A percentile compares a stretch with the other conserved stretches of the same genome.
These are phyloP conservation scores for Diutina mesorugosa DNA, from an alignment of 1,139 yeast species.

Conservation along the genomic window DNA sequence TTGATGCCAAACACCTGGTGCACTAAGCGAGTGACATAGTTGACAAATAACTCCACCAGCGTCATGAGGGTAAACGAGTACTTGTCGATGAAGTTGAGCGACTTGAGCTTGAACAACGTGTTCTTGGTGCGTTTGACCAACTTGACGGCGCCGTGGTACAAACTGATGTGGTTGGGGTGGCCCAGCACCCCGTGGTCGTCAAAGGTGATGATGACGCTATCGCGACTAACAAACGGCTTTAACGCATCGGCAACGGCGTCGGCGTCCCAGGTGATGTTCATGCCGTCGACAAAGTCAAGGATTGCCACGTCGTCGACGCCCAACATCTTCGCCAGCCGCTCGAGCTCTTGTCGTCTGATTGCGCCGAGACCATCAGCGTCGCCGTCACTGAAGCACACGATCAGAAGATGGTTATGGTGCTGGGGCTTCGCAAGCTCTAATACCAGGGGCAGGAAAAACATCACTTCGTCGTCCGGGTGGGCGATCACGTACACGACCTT, in stretches of 20 bases:
- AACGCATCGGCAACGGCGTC: slow-evolving; percentile 22
- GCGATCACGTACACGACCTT: slow-evolving; percentile 39
- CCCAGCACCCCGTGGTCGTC: slow-evolving; percentile 73
- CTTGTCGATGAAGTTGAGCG: slow-evolving; percentile 36
- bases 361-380: slow-evolving; percentile 59
- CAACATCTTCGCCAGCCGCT: slow-evolving; percentile 40
- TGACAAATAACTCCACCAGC: slow-evolving; percentile 28
- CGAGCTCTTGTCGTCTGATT: slow-evolving; percentile 46
- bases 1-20: slow-evolving; percentile 22
- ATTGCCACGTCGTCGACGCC: slow-evolving; percentile 41
- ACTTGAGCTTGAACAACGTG: slow-evolving; percentile 20
- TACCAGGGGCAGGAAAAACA: slow-evolving; percentile 87
- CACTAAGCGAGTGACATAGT: slow-evolving; percentile 17
- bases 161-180: slow-evolving; percentile 75
- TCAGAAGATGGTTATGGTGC: slow-evolving; percentile 37
- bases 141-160: slow-evolving; percentile 40
- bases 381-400: slow-evolving; percentile 72
- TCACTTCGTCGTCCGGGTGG: slow-evolving; percentile 97
- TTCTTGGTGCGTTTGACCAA: slow-evolving; percentile 10
- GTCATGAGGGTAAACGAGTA: slow-evolving; percentile 39
- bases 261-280: slow-evolving; percentile 56
- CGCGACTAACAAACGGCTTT: slow-evolving; percentile 8
- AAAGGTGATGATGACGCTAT: slow-evolving; percentile 46
- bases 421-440: slow-evolving; percentile 35
- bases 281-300: slow-evolving; percentile 56